These are phyloP conservation scores for Boletus semigastroideus DNA, from an alignment of 1,284 basidiomycete species.

Conservation along the genomic window DNA sequence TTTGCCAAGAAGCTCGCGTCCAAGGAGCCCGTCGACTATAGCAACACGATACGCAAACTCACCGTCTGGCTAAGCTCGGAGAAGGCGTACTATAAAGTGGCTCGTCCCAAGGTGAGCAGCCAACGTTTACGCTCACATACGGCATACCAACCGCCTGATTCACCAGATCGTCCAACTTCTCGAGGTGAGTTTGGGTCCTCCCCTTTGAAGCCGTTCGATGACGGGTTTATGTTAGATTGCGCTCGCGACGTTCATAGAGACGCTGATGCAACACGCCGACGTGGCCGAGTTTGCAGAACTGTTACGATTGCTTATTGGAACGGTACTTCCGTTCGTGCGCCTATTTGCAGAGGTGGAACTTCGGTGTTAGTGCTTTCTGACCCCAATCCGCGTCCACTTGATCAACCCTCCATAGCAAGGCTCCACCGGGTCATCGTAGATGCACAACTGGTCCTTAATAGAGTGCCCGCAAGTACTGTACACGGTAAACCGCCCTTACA, in stretches of 20 bases:
- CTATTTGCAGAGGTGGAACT: conserved; percentile 25
- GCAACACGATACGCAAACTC: conserved; percentile 21
- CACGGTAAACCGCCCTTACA: not conserved
- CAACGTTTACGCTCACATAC: not conserved
- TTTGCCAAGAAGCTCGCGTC: conserved; percentile 31
- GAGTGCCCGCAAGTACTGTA: not conserved
- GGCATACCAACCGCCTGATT: not conserved
- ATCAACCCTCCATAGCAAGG: conserved; percentile 16
- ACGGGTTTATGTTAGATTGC: conserved; percentile 21
- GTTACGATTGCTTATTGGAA: conserved; percentile 19
- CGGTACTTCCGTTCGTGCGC: conserved; percentile 21
- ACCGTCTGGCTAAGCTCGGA: conserved; percentile 28
- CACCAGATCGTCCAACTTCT: conserved; percentile 30
- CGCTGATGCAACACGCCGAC: conserved; percentile 5
- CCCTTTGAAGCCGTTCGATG: not conserved
- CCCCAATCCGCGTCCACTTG: not conserved
- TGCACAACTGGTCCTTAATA: not conserved
- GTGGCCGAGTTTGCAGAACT: conserved; percentile 7
- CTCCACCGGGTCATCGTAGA: conserved; percentile 19
- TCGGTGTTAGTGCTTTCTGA: conserved; percentile 16
- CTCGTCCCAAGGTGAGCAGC: conserved; percentile 27
- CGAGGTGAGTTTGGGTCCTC: conserved; percentile 17
- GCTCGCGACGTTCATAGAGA: conserved; percentile 14
- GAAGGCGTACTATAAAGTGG: conserved; percentile 31
- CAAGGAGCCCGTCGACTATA: conserved; percentile 20